These are phyloP conservation scores for Aegilops tauschii DNA, from an alignment of 176 grass and related monocot species.

Conservation along the genomic window DNA sequence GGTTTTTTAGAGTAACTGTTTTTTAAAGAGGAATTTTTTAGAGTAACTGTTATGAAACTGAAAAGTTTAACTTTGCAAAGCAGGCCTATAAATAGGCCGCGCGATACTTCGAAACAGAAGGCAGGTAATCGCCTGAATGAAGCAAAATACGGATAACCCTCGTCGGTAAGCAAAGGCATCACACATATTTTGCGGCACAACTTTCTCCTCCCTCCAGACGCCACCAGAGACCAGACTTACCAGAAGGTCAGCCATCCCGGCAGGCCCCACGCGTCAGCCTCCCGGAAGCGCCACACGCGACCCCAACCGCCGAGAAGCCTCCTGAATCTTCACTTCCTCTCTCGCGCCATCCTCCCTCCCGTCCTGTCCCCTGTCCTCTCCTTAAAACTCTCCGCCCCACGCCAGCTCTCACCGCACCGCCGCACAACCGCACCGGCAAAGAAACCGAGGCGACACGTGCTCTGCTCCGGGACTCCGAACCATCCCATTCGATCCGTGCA, in stretches of 20 bases:
- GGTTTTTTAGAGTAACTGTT: too few species aligned
- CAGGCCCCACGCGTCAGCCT: conserved; percentile 28
- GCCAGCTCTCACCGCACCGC: not conserved
- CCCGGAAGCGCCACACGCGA: not conserved
- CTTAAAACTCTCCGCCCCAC: conserved; percentile 25
- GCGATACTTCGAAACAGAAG: not conserved
- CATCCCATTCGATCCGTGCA: not conserved
- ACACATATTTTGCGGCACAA: not conserved
- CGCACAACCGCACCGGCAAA: not conserved
- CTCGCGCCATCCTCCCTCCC: conserved; percentile 9
- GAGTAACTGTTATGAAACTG: too few species aligned
- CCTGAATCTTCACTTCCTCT: conserved; percentile 42
- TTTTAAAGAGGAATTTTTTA: too few species aligned
- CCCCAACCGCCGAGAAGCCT: not conserved
- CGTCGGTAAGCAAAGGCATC: conserved; percentile 32
- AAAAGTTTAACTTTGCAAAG: not conserved
- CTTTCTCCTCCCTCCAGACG: conserved; percentile 4
- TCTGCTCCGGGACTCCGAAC: not conserved
- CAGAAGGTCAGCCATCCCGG: not conserved
- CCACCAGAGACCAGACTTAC: conserved; percentile 12
- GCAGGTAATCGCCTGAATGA: not conserved
- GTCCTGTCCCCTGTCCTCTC: not conserved
- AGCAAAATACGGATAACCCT: not conserved
- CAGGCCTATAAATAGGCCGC: not conserved
- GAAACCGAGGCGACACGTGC: not conserved